Base-by-base conservation (phyloP, 352 stramenopile genomes). In the Pythium brachiatum region DNA sequence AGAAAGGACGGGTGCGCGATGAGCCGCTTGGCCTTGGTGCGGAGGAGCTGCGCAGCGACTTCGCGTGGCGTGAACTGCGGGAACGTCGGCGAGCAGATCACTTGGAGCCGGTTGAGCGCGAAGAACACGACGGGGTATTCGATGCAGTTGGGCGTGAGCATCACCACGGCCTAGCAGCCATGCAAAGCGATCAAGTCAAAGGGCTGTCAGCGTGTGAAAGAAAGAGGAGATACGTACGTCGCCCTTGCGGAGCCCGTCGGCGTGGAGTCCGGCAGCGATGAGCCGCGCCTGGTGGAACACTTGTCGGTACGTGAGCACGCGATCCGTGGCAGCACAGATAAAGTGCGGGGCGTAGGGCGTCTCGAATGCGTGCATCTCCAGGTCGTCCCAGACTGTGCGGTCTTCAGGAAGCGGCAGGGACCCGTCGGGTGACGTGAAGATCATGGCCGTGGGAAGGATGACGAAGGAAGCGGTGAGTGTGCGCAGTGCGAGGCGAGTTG, bases 71-170 rank as follows among this genome's bases (percentile, higher is more conserved):
- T 70, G 48, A 85, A 72, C 52, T 80, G 34, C 2, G 76, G 69
- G 1, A 74, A 74, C 47, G 74, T 71, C 11, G 76, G 63, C 31
- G 76, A 79, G 39, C 71, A 76, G 31, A 80, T 70, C 15, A 68
- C 78, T 16, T 73, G 64, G 15, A 88, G 39, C 3, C 70, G 64
- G 26, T 71, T 75, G 6, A 84, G 53, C 4, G 78, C 78, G 21
- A 79, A 48, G 47, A 81, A 75, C 16, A 82, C 58, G 20, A 83
- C 43, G 1, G 74, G 66, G 25, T 76, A 88, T 51, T 88, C 74
- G n/a, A 85, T 54, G 52, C 72, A 83, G 67, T 88, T 88, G 61
- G 79, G 65, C 57, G 70, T 76, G 18, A 84, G 58, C n/a, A 86
- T 32, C 18, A 85, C 69, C 4, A 77, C 68, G 72, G 31, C 64